Evolutionary conservation across 176 grass and related monocot genomes (phyloP).

Genomic region (Oropetium thomaeum): DNA sequence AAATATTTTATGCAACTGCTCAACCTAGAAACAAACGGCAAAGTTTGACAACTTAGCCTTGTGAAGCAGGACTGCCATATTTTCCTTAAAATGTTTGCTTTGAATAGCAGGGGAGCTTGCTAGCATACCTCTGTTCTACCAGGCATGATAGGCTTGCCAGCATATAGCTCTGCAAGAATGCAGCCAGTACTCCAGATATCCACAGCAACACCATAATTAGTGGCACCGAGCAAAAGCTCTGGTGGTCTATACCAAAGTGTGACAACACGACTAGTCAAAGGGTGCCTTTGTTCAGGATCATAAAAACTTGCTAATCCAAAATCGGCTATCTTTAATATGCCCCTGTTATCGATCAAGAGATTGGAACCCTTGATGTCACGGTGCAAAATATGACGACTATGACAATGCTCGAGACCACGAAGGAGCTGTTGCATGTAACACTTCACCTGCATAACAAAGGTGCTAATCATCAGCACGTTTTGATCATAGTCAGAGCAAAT

Average conservation of each 20-base stretch:
- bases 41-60: slow-evolving; percentile 26
- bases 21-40: slow-evolving; percentile 70
- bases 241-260: slow-evolving; percentile 98
- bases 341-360: slow-evolving; percentile 91
- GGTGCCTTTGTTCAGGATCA: slow-evolving; percentile 78
- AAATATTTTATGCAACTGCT: slow-evolving; percentile 99
- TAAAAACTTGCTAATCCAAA: slow-evolving; percentile 98
- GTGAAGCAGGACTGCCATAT: not conserved
- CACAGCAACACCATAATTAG: slow-evolving; percentile 91
- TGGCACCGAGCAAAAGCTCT: slow-evolving; percentile 94
- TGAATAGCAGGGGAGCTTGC: slow-evolving; percentile 8
- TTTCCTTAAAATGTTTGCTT: slow-evolving; percentile 2
- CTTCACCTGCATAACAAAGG: slow-evolving; percentile 63
- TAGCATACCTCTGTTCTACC: slow-evolving; percentile 87
- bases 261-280: slow-evolving; percentile 97
- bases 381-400: slow-evolving; percentile 83
- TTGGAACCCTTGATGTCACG: slow-evolving; percentile 99
- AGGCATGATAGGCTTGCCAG: slow-evolving; percentile 99
- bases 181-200: slow-evolving; percentile 98
- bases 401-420: slow-evolving; percentile 94
- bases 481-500: not conserved
- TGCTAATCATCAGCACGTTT: slow-evolving; percentile 5
- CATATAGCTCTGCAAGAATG: slow-evolving; percentile 98
- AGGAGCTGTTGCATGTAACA: slow-evolving; percentile 99
- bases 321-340: slow-evolving; percentile 96